These are phyloP conservation scores for Neofusicoccum cordaticola DNA, from an alignment of 2,329 filamentous ascomycete genomes.

Conservation along the genomic window DNA sequence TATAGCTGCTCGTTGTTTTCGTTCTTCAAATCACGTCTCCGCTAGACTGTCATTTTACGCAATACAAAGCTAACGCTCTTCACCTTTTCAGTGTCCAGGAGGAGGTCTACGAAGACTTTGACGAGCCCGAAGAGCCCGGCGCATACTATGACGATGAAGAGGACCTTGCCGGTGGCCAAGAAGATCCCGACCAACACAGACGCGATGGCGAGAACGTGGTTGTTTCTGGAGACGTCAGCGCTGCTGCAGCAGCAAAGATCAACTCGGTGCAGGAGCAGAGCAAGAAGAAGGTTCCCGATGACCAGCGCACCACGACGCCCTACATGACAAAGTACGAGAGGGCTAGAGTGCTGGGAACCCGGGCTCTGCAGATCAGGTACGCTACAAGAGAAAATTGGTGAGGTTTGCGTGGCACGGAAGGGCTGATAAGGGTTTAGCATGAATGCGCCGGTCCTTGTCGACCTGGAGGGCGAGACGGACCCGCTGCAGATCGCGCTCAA, in stretches of 20 bases:
- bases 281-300: constrained; percentile 86
- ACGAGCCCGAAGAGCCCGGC: constrained; percentile 58
- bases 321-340: constrained; percentile 99
- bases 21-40: background rate
- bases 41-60: background rate
- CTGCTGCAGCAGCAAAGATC: constrained; percentile 38
- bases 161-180: constrained; percentile 44
- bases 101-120: constrained; percentile 27
- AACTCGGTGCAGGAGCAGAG: constrained; percentile 58
- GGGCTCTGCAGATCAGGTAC: constrained; percentile 93
- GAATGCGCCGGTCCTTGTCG: constrained; percentile 95
- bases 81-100: background rate
- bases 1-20: background rate
- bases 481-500: constrained; percentile 96
- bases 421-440: constrained; percentile 58
- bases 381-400: constrained; percentile 26
- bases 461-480: constrained; percentile 96
- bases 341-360: constrained; percentile 86
- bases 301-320: constrained; percentile 85
- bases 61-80: background rate
- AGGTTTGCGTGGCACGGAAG: background rate
- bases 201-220: constrained; percentile 37
- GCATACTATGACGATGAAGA: constrained; percentile 67
- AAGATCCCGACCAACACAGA: constrained; percentile 30
- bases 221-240: constrained; percentile 50